Conservation (phyloP, 306 rosid species). For the Acmispon strigosus region DNA sequence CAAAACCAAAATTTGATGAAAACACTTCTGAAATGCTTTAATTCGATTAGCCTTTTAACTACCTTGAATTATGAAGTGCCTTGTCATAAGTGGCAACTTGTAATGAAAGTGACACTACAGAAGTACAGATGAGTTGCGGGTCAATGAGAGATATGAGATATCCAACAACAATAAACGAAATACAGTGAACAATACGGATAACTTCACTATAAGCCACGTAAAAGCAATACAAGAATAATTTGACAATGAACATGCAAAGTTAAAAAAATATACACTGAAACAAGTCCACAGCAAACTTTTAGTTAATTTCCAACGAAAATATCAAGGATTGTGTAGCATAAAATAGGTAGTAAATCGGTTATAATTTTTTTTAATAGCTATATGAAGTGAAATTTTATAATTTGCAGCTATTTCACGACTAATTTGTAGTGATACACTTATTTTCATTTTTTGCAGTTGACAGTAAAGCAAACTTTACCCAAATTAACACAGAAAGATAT, state of each 20-base stretch:
- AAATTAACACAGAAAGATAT: background rate
- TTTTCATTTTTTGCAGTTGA: background rate
- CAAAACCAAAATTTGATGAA: background rate
- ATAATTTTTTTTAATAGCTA: no score
- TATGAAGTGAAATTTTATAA: no score
- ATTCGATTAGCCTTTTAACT: constrained; percentile 3
- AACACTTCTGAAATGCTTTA: background rate
- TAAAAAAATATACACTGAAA: background rate
- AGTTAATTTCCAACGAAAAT: no score
- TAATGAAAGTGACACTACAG: constrained; percentile 9
- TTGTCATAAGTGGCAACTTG: constrained; percentile 12
- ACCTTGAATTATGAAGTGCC: constrained; percentile 4
- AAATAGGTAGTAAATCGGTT: no score
- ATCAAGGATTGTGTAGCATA: no score
- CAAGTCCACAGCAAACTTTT: background rate
- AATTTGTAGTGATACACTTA: no score
- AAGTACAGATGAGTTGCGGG: background rate
- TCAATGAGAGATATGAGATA: constrained; percentile 13
- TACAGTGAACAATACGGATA: constrained; percentile 6
- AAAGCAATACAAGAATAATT: background rate
- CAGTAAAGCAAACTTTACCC: background rate
- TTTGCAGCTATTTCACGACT: no score
- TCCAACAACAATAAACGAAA: constrained; percentile 5
- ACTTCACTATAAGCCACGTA: constrained; percentile 11
- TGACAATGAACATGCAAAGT: background rate